Percentiles rank a stretch among this genome's conserved stretches.
Conservation (phyloP, 495 filamentous ascomycete species). For the Aspergillus steynii region DNA sequence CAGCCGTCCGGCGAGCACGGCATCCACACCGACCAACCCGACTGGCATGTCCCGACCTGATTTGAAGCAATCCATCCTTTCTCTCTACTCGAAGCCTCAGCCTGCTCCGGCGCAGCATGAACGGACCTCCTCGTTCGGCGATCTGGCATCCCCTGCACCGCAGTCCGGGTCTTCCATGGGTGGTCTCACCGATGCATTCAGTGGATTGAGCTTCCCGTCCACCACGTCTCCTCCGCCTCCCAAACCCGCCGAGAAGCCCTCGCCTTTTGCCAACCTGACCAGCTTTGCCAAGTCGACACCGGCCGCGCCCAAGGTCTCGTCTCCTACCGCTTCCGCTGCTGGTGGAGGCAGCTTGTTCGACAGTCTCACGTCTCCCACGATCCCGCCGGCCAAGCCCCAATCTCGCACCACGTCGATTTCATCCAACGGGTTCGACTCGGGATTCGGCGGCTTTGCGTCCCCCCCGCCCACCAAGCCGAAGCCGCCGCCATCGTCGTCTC, state of each 20-base stretch:
- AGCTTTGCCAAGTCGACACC: constrained; percentile 58
- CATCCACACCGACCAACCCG: constrained; percentile 56
- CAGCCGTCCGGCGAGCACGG: constrained; percentile 69
- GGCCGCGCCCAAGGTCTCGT: constrained; percentile 51
- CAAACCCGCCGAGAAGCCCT: constrained; percentile 55
- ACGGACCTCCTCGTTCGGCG: constrained; percentile 66
- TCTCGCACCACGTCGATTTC: constrained; percentile 42
- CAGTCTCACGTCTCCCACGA: constrained; percentile 57
- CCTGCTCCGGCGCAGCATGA: constrained; percentile 54
- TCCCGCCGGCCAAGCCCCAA: constrained; percentile 47
- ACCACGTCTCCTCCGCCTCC: constrained; percentile 55
- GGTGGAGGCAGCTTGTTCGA: constrained; percentile 80
- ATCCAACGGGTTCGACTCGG: constrained; percentile 55
- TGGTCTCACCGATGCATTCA: constrained; percentile 85
- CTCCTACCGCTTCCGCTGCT: constrained; percentile 53
- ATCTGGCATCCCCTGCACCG: constrained; percentile 59
- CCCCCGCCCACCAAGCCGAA: constrained; percentile 40
- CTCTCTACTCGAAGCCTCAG: constrained; percentile 85
- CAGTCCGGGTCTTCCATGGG: constrained; percentile 56
- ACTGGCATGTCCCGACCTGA: constrained; percentile 79
- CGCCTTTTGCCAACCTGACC: constrained; percentile 74
- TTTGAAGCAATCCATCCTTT: constrained; percentile 94
- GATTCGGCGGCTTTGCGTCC: constrained; percentile 47
- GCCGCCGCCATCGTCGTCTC: constrained; percentile 44
- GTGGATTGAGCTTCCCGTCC: constrained; percentile 71